Evolutionary conservation across 495 filamentous ascomycete genomes (phyloP).

Genomic region (Stereocaulon alpinum): DNA sequence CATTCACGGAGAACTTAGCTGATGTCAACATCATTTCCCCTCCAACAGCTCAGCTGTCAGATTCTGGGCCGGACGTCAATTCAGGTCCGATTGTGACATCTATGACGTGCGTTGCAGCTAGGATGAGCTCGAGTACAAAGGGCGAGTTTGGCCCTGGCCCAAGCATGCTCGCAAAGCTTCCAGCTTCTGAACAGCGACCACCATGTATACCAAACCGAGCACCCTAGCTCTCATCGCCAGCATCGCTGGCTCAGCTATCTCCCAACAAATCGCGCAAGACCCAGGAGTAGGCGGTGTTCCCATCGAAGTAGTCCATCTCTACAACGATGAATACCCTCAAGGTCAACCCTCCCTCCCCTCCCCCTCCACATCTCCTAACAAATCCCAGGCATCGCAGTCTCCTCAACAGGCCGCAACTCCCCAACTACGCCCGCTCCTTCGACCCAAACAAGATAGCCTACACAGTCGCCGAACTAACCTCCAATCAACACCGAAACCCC

Average conservation of each 20-base stretch:
- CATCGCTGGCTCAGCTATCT: background rate
- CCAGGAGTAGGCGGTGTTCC: conserved; percentile 11
- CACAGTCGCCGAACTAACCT: conserved; percentile 36
- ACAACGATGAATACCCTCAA: conserved; percentile 24
- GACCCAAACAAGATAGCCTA: conserved; percentile 33
- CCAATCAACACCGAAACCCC: conserved; percentile 30
- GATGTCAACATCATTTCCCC: background rate
- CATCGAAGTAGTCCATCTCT: conserved; percentile 21
- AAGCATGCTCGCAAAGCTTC: background rate
- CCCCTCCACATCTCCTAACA: background rate
- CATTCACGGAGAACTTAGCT: background rate
- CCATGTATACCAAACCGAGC: background rate
- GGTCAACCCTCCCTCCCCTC: background rate
- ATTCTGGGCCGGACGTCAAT: background rate
- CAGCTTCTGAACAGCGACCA: background rate
- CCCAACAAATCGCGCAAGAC: conserved; percentile 18
- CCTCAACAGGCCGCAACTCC: conserved; percentile 34
- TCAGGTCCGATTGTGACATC: background rate
- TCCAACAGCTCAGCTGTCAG: background rate
- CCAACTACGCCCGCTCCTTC: conserved; percentile 36
- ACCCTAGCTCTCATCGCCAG: background rate
- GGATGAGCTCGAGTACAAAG: background rate
- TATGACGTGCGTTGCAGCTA: background rate
- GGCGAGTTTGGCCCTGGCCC: background rate
- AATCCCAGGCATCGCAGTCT: conserved; percentile 32